phyloP scores from a whole-genome alignment of 345 rosid species.

The Populus davidiana region DNA sequence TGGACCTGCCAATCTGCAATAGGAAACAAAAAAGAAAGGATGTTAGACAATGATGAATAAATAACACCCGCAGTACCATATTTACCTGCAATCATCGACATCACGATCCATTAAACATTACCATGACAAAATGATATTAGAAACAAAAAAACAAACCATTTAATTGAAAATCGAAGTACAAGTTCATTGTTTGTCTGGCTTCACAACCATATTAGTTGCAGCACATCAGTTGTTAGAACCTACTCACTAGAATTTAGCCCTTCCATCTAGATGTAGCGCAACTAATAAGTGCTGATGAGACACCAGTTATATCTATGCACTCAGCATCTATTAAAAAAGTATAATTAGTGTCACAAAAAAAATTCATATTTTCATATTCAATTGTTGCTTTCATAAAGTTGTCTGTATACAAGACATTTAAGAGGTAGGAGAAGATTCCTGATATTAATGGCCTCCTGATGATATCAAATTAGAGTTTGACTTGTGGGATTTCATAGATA shows the following conservation, averaged over 20 bases:
- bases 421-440: not conserved
- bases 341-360: no score
- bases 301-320: no score
- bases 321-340: no score
- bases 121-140: no score
- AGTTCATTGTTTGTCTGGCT: no score
- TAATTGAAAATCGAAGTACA: no score
- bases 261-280: no score
- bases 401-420: not conserved
- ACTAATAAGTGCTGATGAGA: no score
- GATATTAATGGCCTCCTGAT: not conserved
- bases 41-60: slow-evolving; percentile 1
- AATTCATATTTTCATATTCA: not conserved
- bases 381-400: not conserved
- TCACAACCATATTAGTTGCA: no score
- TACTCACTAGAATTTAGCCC: no score
- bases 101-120: not conserved
- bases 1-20: slow-evolving; percentile 83
- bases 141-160: no score
- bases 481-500: not conserved
- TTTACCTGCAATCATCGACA: not conserved
- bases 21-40: not conserved
- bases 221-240: no score
- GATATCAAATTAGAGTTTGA: not conserved
- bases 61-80: not conserved